phyloP scores from a whole-genome alignment of 495 filamentous ascomycete species.

The Apiosordaria backusii region DNA sequence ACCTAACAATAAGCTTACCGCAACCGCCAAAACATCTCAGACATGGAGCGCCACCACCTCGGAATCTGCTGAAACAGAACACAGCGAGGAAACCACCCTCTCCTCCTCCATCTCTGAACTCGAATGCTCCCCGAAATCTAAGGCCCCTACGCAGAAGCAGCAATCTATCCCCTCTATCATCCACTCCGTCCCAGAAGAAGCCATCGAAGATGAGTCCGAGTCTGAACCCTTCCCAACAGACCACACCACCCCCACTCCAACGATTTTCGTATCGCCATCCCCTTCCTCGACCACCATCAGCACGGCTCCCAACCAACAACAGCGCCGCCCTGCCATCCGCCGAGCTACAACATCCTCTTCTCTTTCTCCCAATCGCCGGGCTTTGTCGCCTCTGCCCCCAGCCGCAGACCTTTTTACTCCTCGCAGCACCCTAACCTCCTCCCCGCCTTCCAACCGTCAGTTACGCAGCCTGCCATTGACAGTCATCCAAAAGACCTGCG shows the following conservation, averaged over 20 bases:
- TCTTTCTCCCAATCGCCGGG: slow-evolving; percentile 53
- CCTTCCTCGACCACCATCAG: not conserved
- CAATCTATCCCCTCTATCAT: slow-evolving; percentile 37
- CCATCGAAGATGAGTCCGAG: slow-evolving; percentile 17
- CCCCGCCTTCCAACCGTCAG: slow-evolving; percentile 2
- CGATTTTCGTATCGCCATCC: slow-evolving; percentile 8
- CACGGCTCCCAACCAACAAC: not conserved
- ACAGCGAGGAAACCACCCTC: slow-evolving; percentile 11
- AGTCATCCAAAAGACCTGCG: slow-evolving; percentile 70
- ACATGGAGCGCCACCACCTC: slow-evolving; percentile 15
- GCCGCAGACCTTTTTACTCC: slow-evolving; percentile 62
- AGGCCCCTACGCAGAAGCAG: slow-evolving; percentile 29
- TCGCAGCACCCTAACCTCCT: slow-evolving; percentile 17
- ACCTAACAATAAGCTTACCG: not conserved
- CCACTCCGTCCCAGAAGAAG: slow-evolving; percentile 9
- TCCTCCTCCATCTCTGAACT: slow-evolving; percentile 16
- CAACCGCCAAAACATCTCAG: slow-evolving; percentile 5
- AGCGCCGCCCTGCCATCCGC: slow-evolving; percentile 22
- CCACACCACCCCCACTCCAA: slow-evolving; percentile 6
- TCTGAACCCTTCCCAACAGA: not conserved
- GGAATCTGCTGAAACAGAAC: slow-evolving; percentile 12
- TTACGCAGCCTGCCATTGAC: slow-evolving; percentile 58
- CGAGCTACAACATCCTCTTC: slow-evolving; percentile 35
- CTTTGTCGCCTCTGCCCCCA: slow-evolving; percentile 68
- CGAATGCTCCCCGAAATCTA: slow-evolving; percentile 6